phyloP scores from a whole-genome alignment of 2,329 filamentous ascomycete genomes.

The Colletotrichum musicola region DNA sequence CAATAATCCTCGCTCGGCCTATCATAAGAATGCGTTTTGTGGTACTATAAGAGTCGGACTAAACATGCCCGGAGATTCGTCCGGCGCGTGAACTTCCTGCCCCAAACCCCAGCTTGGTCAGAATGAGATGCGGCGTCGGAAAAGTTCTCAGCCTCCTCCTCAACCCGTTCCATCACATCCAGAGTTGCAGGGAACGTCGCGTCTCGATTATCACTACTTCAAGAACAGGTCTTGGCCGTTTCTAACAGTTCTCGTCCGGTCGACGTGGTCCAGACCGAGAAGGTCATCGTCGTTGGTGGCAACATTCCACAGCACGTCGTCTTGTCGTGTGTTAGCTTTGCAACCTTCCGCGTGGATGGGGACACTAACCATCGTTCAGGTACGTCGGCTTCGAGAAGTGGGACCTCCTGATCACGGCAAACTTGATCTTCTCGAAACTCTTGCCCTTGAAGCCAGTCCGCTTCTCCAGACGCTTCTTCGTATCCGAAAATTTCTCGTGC shows the following conservation, averaged over 20 bases:
- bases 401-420: constrained; percentile 81
- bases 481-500: constrained; percentile 90
- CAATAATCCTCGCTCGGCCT: constrained; percentile 25
- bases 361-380: constrained; percentile 83
- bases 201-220: constrained; percentile 45
- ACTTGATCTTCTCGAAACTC: constrained; percentile 98
- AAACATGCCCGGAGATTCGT: constrained; percentile 11
- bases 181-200: constrained; percentile 3
- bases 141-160: constrained; percentile 10
- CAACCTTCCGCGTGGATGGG: background rate
- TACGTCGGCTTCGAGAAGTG: constrained; percentile 84
- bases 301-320: constrained; percentile 69
- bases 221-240: constrained; percentile 76
- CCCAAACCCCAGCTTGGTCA: constrained; percentile 1
- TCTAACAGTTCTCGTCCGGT: constrained; percentile 69
- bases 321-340: constrained; percentile 49
- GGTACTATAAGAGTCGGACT: constrained; percentile 12
- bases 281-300: constrained; percentile 68
- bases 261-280: constrained; percentile 75
- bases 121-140: constrained; percentile 15
- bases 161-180: constrained; percentile 17
- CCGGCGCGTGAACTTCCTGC: background rate
- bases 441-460: constrained; percentile 97
- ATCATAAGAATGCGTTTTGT: constrained; percentile 28
- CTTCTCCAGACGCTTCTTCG: constrained; percentile 93